Conservation (phyloP, 2,329 filamentous ascomycete species). For the Nigrospora sphaerica region DNA sequence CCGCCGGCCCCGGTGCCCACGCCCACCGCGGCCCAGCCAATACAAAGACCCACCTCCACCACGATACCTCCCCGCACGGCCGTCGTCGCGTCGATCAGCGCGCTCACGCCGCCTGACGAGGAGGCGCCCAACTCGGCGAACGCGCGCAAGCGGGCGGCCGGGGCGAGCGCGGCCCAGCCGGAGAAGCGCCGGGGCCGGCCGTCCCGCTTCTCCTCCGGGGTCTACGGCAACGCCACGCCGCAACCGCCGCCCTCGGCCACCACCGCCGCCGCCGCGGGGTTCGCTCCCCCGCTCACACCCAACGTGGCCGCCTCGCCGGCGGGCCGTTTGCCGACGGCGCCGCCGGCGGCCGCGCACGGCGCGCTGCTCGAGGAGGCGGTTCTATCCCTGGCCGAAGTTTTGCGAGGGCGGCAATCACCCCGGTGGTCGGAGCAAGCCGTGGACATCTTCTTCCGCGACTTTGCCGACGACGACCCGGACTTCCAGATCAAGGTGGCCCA, state of each 20-base stretch:
- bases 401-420: slow-evolving; percentile 28
- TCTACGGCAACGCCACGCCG: slow-evolving; percentile 21
- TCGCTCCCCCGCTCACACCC: neutral
- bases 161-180: slow-evolving; percentile 11
- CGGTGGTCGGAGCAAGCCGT: slow-evolving; percentile 52
- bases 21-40: slow-evolving; percentile 13
- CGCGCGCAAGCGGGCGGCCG: slow-evolving; percentile 20
- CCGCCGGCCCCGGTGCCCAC: slow-evolving; percentile 14
- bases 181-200: slow-evolving; percentile 24
- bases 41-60: slow-evolving; percentile 24
- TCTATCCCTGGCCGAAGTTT: slow-evolving; percentile 30
- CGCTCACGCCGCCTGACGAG: slow-evolving; percentile 51
- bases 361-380: slow-evolving; percentile 27
- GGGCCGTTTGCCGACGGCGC: neutral
- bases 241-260: slow-evolving; percentile 1
- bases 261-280: neutral
- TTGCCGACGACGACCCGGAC: slow-evolving; percentile 49
- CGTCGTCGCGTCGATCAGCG: slow-evolving; percentile 31
- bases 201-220: slow-evolving; percentile 22
- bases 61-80: slow-evolving; percentile 31
- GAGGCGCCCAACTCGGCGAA: slow-evolving; percentile 35
- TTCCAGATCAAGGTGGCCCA: slow-evolving; percentile 54
- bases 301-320: neutral
- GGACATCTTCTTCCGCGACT: slow-evolving; percentile 53
- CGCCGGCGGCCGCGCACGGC: slow-evolving; percentile 1